These are phyloP conservation scores for Calonectria pteridis DNA, from an alignment of 2,329 filamentous ascomycete species.

Conservation along the genomic window DNA sequence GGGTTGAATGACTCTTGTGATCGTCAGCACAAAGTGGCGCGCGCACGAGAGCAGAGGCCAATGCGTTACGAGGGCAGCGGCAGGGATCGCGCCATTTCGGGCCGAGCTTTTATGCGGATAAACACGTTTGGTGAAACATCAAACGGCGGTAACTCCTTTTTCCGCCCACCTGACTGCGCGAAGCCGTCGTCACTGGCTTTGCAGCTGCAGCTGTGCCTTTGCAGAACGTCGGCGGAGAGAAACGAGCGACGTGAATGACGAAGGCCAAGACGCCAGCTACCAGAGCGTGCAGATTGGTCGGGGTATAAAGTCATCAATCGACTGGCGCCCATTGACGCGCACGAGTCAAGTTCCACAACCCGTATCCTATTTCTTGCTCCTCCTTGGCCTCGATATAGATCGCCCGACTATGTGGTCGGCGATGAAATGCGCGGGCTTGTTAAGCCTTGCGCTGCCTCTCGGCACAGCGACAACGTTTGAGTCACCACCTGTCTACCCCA, in stretches of 20 bases:
- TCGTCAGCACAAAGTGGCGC: not conserved
- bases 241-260: not conserved
- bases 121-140: slow-evolving; percentile 8
- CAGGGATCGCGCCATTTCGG: not conserved
- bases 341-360: not conserved
- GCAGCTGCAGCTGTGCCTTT: not conserved
- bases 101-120: slow-evolving; percentile 6
- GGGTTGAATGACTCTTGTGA: not conserved
- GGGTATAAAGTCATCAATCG: not conserved
- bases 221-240: not conserved
- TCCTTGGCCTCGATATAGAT: not conserved
- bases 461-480: not conserved
- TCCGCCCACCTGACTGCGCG: not conserved
- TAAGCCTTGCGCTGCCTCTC: not conserved
- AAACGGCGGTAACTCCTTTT: slow-evolving; percentile 6
- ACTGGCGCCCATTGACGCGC: not conserved
- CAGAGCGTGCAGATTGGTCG: not conserved
- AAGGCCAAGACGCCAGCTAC: not conserved
- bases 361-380: not conserved
- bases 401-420: not conserved
- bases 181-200: not conserved
- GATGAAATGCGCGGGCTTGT: not conserved
- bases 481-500: not conserved
- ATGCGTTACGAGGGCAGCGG: not conserved
- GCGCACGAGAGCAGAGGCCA: not conserved